Evolutionary conservation across 306 rosid species (phyloP), one percentile per base, ranked within the genome.

Genomic region (Prunus mume): DNA sequence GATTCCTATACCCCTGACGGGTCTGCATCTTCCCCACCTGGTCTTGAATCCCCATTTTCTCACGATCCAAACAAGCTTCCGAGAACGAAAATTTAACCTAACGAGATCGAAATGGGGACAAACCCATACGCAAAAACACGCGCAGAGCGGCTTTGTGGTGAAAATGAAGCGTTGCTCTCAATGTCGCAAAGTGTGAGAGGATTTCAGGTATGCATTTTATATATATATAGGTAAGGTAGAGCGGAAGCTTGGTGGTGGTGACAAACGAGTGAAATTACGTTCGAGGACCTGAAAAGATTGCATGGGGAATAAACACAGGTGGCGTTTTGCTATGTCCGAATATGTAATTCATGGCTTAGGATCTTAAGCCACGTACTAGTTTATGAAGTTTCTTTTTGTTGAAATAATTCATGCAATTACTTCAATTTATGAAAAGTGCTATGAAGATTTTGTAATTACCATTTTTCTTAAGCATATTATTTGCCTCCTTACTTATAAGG

Each of bases 1-100:
- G 20, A 82, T 88, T 90, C 38, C 88, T 84, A 79, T 77, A 90
- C 45, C 60, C 82, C 88, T 90, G 88, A 50, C 92, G 92, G 50
- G 67, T 56, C 85, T 88, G 88, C 91, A 90, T 86, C 82, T 83
- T 86, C 27, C 85, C 90, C 5, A 86, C 60, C 55, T 81, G 62
- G 56, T 61, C 82, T 25, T 49, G 64, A 12, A 73, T 13, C 69
- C 77, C 68, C 77, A 73, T 73, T 70, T 52, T 70, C 38, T 61
- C 65, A 4, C 65, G 65, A 25, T 25, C 65, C 41, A 25, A 61
- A 61, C 41, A 61, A 25, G 12, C 11, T 9, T 61, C 13, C 5
- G 60, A 47, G 25, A 49, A 47, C 9, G 25, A 49, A 49, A 69
- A 50, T 1, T 49, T n/a, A 57, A 27, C 15, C 52, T 14, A 61